phyloP scores from a whole-genome alignment of 345 rosid genomes.

The Stellera chamaejasme region DNA sequence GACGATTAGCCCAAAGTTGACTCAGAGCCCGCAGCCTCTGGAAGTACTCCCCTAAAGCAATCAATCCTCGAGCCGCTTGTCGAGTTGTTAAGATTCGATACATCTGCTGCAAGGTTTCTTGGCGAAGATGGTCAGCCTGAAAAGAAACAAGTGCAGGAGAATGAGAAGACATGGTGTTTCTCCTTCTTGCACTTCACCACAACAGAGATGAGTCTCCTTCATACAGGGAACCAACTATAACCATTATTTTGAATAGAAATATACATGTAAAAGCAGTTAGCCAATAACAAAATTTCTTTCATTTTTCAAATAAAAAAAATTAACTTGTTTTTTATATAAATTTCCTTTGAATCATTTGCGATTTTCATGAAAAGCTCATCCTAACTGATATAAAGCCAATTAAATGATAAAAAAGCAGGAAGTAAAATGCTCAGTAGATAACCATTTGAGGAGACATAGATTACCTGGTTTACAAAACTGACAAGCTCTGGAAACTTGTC shows the following conservation, averaged over 20 bases:
- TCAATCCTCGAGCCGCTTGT: constrained; percentile 82
- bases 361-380: too few relatives aligned
- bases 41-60: constrained; percentile 78
- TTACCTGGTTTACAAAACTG: constrained; percentile 78
- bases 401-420: background rate
- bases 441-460: constrained; percentile 7
- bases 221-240: too few relatives aligned
- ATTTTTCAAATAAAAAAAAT: too few relatives aligned
- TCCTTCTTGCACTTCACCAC: too few relatives aligned
- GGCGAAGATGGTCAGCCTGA: constrained; percentile 93
- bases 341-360: too few relatives aligned
- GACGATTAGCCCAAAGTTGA: constrained; percentile 50
- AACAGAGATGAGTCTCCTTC: too few relatives aligned
- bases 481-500: constrained; percentile 69
- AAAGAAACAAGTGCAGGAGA: background rate
- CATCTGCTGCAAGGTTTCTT: constrained; percentile 80
- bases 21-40: constrained; percentile 69
- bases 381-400: background rate
- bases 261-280: too few relatives aligned
- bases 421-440: background rate
- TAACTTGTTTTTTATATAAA: too few relatives aligned
- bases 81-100: constrained; percentile 52
- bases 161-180: too few relatives aligned
- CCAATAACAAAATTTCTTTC: too few relatives aligned
- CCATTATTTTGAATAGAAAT: too few relatives aligned